phyloP scores from a whole-genome alignment of 768 basidiomycete genomes.

The Lyophyllum decastes region DNA sequence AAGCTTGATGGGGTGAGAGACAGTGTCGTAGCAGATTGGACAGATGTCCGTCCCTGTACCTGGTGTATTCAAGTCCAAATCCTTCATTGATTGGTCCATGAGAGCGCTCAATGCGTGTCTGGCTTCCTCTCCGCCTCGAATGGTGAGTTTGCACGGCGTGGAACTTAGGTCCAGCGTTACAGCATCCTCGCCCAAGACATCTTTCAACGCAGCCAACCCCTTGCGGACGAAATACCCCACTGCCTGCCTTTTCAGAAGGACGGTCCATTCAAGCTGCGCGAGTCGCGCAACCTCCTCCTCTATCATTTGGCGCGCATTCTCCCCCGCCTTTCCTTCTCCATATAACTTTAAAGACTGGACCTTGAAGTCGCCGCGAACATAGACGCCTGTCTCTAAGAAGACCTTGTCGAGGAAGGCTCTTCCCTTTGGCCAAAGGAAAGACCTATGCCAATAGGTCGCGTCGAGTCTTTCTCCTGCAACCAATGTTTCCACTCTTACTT shows the following conservation, averaged over 20 bases:
- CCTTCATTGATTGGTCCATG: slow-evolving; percentile 40
- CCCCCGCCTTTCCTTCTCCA: slow-evolving; percentile 39
- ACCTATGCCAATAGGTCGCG: slow-evolving; percentile 49
- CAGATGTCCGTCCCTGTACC: slow-evolving; percentile 31
- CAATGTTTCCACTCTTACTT: slow-evolving; percentile 60
- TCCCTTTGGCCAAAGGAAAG: slow-evolving; percentile 30
- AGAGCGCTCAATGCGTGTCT: slow-evolving; percentile 45
- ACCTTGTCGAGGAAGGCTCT: slow-evolving; percentile 37
- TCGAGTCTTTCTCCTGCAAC: slow-evolving; percentile 50
- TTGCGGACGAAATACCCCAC: slow-evolving; percentile 52
- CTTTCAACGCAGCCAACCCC: slow-evolving; percentile 51
- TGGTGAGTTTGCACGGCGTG: slow-evolving; percentile 39
- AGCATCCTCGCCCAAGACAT: slow-evolving; percentile 54
- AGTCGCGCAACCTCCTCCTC: slow-evolving; percentile 48
- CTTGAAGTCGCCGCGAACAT: slow-evolving; percentile 48
- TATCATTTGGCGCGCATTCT: slow-evolving; percentile 46
- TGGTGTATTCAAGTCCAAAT: neutral
- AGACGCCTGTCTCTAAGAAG: slow-evolving; percentile 37
- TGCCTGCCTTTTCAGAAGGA: slow-evolving; percentile 36
- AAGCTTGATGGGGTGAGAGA: slow-evolving; percentile 41
- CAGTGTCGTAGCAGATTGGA: slow-evolving; percentile 55
- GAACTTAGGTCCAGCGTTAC: slow-evolving; percentile 45
- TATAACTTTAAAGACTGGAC: slow-evolving; percentile 45
- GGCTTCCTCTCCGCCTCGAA: slow-evolving; percentile 60
- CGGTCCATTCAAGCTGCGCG: slow-evolving; percentile 40